These are phyloP conservation scores for Penicillium waksmanii DNA, from an alignment of 495 filamentous ascomycete species.

Conservation along the genomic window DNA sequence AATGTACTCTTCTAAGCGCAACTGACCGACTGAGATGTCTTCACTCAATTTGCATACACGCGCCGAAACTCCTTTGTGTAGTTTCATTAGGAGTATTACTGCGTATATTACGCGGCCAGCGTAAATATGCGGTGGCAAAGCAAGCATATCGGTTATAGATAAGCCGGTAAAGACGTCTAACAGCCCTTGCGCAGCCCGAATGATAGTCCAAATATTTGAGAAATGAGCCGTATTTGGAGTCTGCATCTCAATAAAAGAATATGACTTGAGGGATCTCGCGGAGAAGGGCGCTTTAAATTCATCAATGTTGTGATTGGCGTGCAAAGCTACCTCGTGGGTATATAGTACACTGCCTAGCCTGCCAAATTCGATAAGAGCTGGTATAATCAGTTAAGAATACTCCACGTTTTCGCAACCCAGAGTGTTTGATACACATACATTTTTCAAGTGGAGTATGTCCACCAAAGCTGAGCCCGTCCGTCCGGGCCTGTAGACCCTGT, in stretches of 20 bases:
- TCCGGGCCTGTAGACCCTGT: too few relatives aligned
- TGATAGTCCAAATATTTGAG: not conserved
- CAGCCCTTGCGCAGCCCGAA: not conserved
- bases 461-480: too few relatives aligned
- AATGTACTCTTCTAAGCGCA: too few relatives aligned
- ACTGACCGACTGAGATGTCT: not conserved
- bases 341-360: conserved; percentile 18
- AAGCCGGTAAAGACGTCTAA: conserved; percentile 16
- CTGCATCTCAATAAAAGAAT: conserved; percentile 11
- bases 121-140: conserved; percentile 22
- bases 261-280: conserved; percentile 16
- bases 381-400: not conserved
- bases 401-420: too few relatives aligned
- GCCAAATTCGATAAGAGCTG: conserved; percentile 19
- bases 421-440: too few relatives aligned
- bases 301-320: conserved; percentile 22
- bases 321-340: conserved; percentile 16
- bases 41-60: not conserved
- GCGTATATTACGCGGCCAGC: conserved; percentile 22
- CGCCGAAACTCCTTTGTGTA: conserved; percentile 13
- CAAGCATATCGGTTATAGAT: conserved; percentile 21
- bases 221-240: too few relatives aligned
- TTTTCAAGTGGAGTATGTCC: too few relatives aligned
- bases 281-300: conserved; percentile 21
- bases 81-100: conserved; percentile 17